A percentile compares a stretch with the other conserved stretches of the same genome.
These are phyloP conservation scores for Lepidium didymum DNA, from an alignment of 345 rosid species.

Conservation along the genomic window DNA sequence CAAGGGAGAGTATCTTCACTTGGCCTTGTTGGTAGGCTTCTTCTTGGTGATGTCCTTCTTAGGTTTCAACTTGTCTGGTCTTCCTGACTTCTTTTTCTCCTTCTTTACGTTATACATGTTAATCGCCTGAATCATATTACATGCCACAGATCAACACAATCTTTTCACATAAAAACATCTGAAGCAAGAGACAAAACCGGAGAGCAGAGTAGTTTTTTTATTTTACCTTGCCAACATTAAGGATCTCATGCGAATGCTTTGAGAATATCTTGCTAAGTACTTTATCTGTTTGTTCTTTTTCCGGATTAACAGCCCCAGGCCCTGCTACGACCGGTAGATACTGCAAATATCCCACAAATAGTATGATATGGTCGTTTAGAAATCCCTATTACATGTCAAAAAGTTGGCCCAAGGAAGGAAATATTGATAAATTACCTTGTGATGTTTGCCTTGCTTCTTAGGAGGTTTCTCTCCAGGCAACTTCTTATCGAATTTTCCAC, in stretches of 20 bases:
- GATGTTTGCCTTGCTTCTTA: conserved; percentile 71
- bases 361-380: neutral
- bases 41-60: conserved; percentile 27
- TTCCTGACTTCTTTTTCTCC: conserved; percentile 47
- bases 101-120: conserved; percentile 70
- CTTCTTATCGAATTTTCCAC: conserved; percentile 94
- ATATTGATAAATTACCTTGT: conserved; percentile 49
- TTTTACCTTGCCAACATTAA: conserved; percentile 70
- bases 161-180: neutral
- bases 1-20: neutral
- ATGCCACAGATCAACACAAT: neutral
- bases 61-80: conserved; percentile 26
- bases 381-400: neutral
- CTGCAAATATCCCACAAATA: conserved; percentile 30
- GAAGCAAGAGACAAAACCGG: neutral
- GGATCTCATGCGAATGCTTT: conserved; percentile 78
- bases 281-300: conserved; percentile 75
- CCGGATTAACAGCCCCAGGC: conserved; percentile 46
- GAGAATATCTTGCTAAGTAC: conserved; percentile 76
- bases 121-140: conserved; percentile 49
- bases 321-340: conserved; percentile 77
- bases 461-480: conserved; percentile 74
- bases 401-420: neutral
- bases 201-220: neutral
- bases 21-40: conserved; percentile 17